Percentiles rank a stretch among this genome's conserved stretches.
Evolutionary conservation across 2,329 filamentous ascomycete genomes (phyloP).

Genomic region (Tolypocladium tundrense): DNA sequence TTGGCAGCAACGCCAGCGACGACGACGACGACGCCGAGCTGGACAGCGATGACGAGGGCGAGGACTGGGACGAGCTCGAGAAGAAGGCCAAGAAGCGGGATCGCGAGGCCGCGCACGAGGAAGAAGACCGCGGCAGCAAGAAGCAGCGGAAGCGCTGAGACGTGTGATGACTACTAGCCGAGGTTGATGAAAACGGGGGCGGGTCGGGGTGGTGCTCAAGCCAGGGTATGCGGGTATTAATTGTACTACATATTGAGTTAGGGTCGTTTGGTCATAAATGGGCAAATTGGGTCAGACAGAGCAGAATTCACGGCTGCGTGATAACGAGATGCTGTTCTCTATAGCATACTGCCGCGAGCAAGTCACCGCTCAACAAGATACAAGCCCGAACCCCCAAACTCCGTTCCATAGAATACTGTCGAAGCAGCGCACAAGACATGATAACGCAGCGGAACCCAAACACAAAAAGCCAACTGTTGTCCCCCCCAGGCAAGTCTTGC

Average conservation of each 20-base stretch:
- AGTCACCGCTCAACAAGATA: not conserved
- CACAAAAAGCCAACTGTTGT: not conserved
- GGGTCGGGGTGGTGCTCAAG: not conserved
- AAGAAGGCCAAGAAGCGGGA: constrained; percentile 83
- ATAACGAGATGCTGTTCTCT: not conserved
- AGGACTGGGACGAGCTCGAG: constrained; percentile 93
- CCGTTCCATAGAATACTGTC: not conserved
- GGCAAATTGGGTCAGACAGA: not conserved
- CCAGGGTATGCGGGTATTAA: not conserved
- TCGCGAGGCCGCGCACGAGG: constrained; percentile 40
- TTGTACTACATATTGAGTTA: constrained; percentile 1
- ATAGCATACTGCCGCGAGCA: not conserved
- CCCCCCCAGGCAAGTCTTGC: not conserved
- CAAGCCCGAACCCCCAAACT: not conserved
- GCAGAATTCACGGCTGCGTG: not conserved
- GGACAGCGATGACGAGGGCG: constrained; percentile 61
- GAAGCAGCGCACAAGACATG: not conserved
- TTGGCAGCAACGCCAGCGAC: constrained; percentile 78
- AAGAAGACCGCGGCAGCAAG: constrained; percentile 60
- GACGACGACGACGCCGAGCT: constrained; percentile 60
- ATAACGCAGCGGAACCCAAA: not conserved
- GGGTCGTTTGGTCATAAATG: not conserved
- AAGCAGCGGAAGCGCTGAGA: constrained; percentile 27
- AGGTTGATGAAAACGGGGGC: not conserved
- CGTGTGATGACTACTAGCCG: not conserved